Evolutionary conservation across 1,284 basidiomycete species (phyloP), one percentile per base, ranked within the genome.

Genomic region (Boletellus deceptivus): DNA sequence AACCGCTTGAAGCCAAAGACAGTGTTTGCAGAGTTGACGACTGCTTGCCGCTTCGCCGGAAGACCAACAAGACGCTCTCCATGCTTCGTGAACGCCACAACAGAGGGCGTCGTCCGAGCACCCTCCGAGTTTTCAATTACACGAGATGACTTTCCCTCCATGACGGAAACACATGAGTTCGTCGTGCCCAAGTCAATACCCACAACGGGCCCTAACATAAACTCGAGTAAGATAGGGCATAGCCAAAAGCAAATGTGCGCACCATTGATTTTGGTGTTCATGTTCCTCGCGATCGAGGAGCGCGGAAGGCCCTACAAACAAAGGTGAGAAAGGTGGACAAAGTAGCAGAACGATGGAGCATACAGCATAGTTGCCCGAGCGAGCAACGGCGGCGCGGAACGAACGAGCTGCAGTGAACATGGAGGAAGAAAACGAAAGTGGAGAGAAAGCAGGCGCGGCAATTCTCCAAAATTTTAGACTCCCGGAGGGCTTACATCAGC

Each of bases 61-160:
- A 97, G 83, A 74, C 96, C 96, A 58, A 98, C 91, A 39, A 97
- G 80, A 59, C 92, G 90, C 70, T 95, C 92, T 54, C 89, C 89
- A 63, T 93, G 84, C 74, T 98, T 98, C 59, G 95, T 94, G 82
- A 99, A 99, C 38, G 96, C 97, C 59, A 99, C 93, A 52, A 98
- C 93, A 46, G 96, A 99, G 9, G 97, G 97, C 27, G 96, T 99
- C 59, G 96, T 98, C 65, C 96, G 86, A 56, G 91, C 92, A 79
- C 96, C 96, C 78, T 99, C 96, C 11, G 94, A 77, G 78, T 99
- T 98, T 75, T 98, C 96, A 63, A 99, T 90, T 59, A 99, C 96
- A 61, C 92, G 89, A 50, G 95, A 83, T 43, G 86, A 89, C 77
- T 94, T 89, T 65, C 93, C 95, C 78, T 98, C 95, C 91, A 95